Evolutionary conservation across 495 filamentous ascomycete genomes (phyloP), one percentile per base, ranked within the genome.

Genomic region (Aspergillus biplanus): DNA sequence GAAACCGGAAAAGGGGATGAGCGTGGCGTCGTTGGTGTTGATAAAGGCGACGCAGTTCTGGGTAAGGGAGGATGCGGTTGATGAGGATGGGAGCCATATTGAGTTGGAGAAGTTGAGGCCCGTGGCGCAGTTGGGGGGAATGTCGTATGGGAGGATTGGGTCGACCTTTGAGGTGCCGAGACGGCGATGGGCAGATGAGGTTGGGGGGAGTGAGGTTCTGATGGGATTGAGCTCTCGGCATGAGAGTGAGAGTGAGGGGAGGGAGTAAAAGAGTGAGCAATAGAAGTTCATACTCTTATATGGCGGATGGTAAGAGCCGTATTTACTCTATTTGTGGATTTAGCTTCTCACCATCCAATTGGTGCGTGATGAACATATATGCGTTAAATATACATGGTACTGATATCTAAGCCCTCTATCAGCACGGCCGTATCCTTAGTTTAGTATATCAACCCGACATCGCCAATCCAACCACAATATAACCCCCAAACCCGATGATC

Each of bases 1-100:
- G 67, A 78, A 80, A 5, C 15, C 21, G 39, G 75, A 74, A 16
- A 84, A 85, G 0, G 91, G 90, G 5, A 90, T 87, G 80, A 87
- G 85, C 7, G 85, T 86, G 0, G 83, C 87, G 0, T 87, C 86
- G n/a, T 49, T 92, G 65, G 89, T 85, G 7, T 78, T 96, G 48
- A 79, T 97, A 11, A 91, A 97, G 77, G 93, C 92, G 3, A 85
- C 87, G 39, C 76, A 85, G 33, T 96, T 97, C 67, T 94, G 91
- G 90, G 90, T 87, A 6, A 78, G 91, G 59, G 90, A 95, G 70
- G 92, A 93, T 70, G 89, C 90, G 7, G 73, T 92, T 1, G 88
- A 93, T 72, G 85, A 86, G 68, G 86, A 90, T 7, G 82, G 77
- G 56, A 91, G 86, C 58, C 65, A 89, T 62, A 82, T 97, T 54